Percentiles rank a stretch among this genome's conserved stretches.
These are phyloP conservation scores for Aspergillus hortae DNA, from an alignment of 2,329 filamentous ascomycete genomes.

Conservation along the genomic window DNA sequence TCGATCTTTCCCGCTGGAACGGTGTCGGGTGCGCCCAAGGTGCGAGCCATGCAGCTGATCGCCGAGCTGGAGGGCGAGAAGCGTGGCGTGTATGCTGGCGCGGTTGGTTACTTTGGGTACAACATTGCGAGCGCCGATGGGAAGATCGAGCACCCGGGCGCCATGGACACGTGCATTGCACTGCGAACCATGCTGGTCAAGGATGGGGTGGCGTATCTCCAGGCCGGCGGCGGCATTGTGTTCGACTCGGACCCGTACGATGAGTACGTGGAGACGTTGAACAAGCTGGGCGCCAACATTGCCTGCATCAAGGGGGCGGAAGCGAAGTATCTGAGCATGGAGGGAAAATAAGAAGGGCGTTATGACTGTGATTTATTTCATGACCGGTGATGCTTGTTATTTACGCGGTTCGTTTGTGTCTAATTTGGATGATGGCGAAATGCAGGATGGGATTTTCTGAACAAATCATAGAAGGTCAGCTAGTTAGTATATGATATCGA, in stretches of 20 bases:
- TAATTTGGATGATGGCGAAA: background rate
- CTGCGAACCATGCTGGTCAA: slow-evolving; percentile 93
- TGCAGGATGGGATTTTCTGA: no score
- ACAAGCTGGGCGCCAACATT: slow-evolving; percentile 90
- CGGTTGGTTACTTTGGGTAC: slow-evolving; percentile 96
- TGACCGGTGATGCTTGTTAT: no score
- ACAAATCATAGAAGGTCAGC: no score
- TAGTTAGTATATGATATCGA: no score
- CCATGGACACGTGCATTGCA: slow-evolving; percentile 84
- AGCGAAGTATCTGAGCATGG: slow-evolving; percentile 55
- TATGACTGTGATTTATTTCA: background rate
- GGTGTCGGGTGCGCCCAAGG: slow-evolving; percentile 91
- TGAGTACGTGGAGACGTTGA: slow-evolving; percentile 94
- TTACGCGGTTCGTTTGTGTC: background rate
- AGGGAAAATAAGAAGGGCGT: slow-evolving; percentile 19
- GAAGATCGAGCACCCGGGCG: slow-evolving; percentile 63
- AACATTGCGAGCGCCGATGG: slow-evolving; percentile 65
- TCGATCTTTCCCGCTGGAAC: slow-evolving; percentile 97
- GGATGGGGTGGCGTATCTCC: slow-evolving; percentile 85
- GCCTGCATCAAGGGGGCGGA: slow-evolving; percentile 83
- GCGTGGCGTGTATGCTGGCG: slow-evolving; percentile 90
- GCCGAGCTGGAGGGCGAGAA: slow-evolving; percentile 92
- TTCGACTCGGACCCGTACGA: slow-evolving; percentile 89
- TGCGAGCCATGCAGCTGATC: slow-evolving; percentile 95
- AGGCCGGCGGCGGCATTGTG: slow-evolving; percentile 82